Evolutionary conservation across 768 basidiomycete genomes (phyloP), one percentile per base, ranked within the genome.

Genomic region (Mycena indigotica): DNA sequence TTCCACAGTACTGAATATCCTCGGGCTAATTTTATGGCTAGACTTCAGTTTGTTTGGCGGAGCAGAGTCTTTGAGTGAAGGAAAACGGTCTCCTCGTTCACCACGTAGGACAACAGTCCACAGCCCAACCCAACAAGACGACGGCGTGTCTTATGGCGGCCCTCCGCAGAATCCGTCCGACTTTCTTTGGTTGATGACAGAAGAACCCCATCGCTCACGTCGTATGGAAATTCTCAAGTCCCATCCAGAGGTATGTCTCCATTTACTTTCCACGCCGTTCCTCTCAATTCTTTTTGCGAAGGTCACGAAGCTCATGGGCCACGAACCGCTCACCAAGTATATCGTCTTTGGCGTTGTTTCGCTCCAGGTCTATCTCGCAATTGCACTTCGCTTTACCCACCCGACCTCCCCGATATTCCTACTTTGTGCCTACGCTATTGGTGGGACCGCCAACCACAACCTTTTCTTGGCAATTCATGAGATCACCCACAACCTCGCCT

Each of bases 391-490:
- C 5, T 73, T 87, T 66, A 84, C 84, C 3, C 80, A 82, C 26
- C 86, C 92, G 1, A 70, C 87, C 49, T 93, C 91, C 2, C 82
- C 80, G 21, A 66, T 77, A 48, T 98, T 97, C 73, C 67, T 98
- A 55, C 61, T 88, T 56, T 77, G 79, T 13, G 93, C 96, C 1
- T 98, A 98, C 69, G 78, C 74, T 15, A 81, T 98, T 49, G 97
- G 97, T 2, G 97, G 94, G 3, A 98, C 96, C 1, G 89, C 90
- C 6, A 99, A 98, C 74, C 97, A 99, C 71, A 99, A 98, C 71
- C 81, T 96, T 35, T 99, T 99, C 74, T 84, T 99, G 48, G 94
- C 97, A 40, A 97, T 99, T 53, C 97, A 99, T 69, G 97, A 99
- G 69, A 97, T 99, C 60, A 97, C 95, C 2, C 97, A 99, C 72